Base-by-base conservation (phyloP, 495 filamentous ascomycete genomes). In the Stereocaulon alpinum region DNA sequence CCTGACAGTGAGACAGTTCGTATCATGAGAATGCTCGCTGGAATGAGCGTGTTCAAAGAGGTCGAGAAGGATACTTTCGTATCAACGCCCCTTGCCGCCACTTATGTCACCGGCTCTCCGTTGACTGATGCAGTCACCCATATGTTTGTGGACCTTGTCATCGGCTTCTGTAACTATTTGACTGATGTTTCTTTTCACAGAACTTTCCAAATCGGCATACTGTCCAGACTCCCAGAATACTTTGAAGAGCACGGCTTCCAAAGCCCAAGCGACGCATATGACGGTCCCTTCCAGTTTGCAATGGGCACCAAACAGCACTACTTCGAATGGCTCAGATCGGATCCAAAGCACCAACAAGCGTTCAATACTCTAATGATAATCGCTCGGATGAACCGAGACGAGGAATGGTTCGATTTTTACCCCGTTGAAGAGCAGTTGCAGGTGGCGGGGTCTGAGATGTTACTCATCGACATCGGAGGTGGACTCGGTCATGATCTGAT, bases 391-490 rank as follows among this genome's bases (percentile, higher is more conserved):
- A 30, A 18, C 11, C 6, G 40, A 9, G 22, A 20, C 9, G 40
- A 55, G 4, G 52, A 55, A 22, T 42, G 37, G 34, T 29, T 30
- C 0, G 70, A 70, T 0, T 76, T 77, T 59, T 81, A 77, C 63
- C 76, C 76, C 5, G 68, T 80, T 0, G 52, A 67, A 40, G 71
- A 77, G 29, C 10, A 72, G 74, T 5, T 61, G 17, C 37, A 32
- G 30, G 52, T 22, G 22, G 52, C 1, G 17, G 10, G 20, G 15
- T 24, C 47, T 27, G 47, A 49, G 5, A 12, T 11, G 11, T 64
- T 85, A 1, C 63, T 83, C 0, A 77, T 85, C 14, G 81, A 86
- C 65, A 67, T 83, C 1, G 80, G 73, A 30, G 81, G 78, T 2
- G 71, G 71, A 18, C 37, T 73, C 1, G 80, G 81, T 3, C 76